phyloP scores from a whole-genome alignment of 805 yeast genomes.

The Brettanomyces sp. region DNA sequence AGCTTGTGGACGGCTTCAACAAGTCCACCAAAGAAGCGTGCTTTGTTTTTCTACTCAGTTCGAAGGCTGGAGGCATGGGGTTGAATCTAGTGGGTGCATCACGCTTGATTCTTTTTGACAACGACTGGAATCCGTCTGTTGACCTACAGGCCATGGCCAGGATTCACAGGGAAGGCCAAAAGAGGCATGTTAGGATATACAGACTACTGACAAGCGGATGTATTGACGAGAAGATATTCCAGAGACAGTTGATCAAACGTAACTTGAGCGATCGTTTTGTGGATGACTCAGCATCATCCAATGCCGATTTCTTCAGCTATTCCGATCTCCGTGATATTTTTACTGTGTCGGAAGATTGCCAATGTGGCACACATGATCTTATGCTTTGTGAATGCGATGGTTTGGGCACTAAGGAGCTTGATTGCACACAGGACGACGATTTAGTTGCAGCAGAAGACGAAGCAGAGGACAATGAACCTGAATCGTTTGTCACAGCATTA shows the following conservation, averaged over 20 bases:
- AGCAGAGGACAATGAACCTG: constrained; percentile 3
- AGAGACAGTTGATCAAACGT: constrained; percentile 78
- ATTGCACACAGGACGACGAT: constrained; percentile 7
- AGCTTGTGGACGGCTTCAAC: constrained; percentile 64
- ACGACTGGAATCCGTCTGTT: constrained; percentile 94
- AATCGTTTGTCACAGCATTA: constrained; percentile 52
- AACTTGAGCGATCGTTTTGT: constrained; percentile 69
- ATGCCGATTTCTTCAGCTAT: constrained; percentile 58
- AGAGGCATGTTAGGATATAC: constrained; percentile 66
- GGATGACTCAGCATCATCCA: constrained; percentile 30
- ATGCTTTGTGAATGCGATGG: constrained; percentile 58
- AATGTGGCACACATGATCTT: constrained; percentile 70
- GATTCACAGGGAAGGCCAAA: constrained; percentile 91
- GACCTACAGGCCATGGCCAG: constrained; percentile 95
- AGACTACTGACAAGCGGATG: constrained; percentile 81
- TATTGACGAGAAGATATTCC: constrained; percentile 89
- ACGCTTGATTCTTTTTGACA: constrained; percentile 73
- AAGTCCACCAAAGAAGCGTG: constrained; percentile 26
- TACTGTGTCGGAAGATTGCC: constrained; percentile 38
- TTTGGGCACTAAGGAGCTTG: constrained; percentile 27
- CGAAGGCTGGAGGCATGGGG: constrained; percentile 93
- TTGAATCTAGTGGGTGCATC: constrained; percentile 87
- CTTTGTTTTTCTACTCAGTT: constrained; percentile 69
- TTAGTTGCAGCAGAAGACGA: constrained; percentile 15
- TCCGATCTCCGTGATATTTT: constrained; percentile 71